A percentile compares a stretch with the other conserved stretches of the same genome.
Conservation (phyloP, 108 stramenopile genomes). For the Chaetoceros tenuissimus region DNA sequence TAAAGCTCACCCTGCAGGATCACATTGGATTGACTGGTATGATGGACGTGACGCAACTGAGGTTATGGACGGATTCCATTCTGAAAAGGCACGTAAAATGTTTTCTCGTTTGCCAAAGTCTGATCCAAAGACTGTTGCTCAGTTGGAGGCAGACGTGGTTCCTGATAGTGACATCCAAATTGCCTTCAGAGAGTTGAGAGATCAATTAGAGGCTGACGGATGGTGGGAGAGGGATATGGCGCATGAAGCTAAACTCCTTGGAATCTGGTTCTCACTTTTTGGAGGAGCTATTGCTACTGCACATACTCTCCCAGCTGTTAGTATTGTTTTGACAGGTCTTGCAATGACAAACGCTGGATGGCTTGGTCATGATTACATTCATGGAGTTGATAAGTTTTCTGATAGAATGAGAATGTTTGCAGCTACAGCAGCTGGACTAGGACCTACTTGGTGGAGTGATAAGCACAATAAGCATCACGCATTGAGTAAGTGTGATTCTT, state of each 20-base stretch:
- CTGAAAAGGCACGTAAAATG: slow-evolving; percentile 67
- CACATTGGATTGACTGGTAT: slow-evolving; percentile 91
- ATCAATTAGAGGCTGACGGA: slow-evolving; percentile 70
- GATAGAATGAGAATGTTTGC: slow-evolving; percentile 56
- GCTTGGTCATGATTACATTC: slow-evolving; percentile 91
- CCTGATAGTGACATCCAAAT: slow-evolving; percentile 55
- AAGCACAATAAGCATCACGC: slow-evolving; percentile 91
- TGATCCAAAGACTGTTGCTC: slow-evolving; percentile 12
- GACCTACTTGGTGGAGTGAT: slow-evolving; percentile 79
- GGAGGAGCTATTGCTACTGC: slow-evolving; percentile 44
- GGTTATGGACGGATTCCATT: slow-evolving; percentile 91
- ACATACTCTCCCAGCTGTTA: slow-evolving; percentile 32
- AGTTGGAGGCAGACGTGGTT: slow-evolving; percentile 33
- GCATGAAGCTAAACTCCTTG: slow-evolving; percentile 65
- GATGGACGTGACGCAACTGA: slow-evolving; percentile 91
- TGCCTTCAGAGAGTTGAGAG: slow-evolving; percentile 71
- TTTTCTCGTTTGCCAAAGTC: slow-evolving; percentile 65
- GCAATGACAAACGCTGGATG: slow-evolving; percentile 86
- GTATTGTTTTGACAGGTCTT: slow-evolving; percentile 42
- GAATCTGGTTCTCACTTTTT: slow-evolving; percentile 57
- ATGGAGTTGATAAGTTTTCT: slow-evolving; percentile 73
- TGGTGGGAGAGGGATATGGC: slow-evolving; percentile 84
- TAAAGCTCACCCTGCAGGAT: slow-evolving; percentile 85
- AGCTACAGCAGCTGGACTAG: slow-evolving; percentile 63
- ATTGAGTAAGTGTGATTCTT: slow-evolving; percentile 29